Evolutionary conservation across 257 asterid genomes (phyloP), one percentile per base, ranked within the genome.

Genomic region (Agastache rugosa): DNA sequence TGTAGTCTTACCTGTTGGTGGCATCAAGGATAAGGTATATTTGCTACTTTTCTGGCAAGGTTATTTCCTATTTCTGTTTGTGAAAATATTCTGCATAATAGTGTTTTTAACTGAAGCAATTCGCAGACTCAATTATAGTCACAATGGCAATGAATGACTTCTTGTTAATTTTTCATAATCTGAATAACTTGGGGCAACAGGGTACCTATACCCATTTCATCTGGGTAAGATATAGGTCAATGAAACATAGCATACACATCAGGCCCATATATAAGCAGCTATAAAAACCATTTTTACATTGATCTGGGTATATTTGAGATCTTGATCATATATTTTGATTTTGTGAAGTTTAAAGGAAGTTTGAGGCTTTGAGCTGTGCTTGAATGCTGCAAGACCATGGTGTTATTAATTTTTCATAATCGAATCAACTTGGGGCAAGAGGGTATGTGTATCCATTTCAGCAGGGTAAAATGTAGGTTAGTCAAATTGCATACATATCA

Each of bases 1-100:
- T 70, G 81, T 89, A 78, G 97, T 95, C 80, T 91, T 95, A 84
- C 97, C 98, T 72, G 99, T 95, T 22, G 99, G 99, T 74, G 99
- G 99, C 73, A 85, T 95, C 86, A 95, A 95, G 90, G 99, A 95
- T 85, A 95, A 95, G 98, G 99, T 93, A 67, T 68, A 75, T 71
- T 73, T 74, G 77, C 81, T 60, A 50, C 44, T 76, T 54, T 65
- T 45, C 64, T 29, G 44, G 63, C 11, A 23, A 17, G 53, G 34
- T 62, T 17, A 67, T 54, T 59, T 70, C 54, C 48, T 72, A 11
- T 68, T 62, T 71, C 71, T 59, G 50, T 20, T 60, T 27, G 55
- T 64, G 75, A 35, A 62, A 20, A 54, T 61, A 66, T 63, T 69
- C 34, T 37, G 22, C 20, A 11, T 81, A 63, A 19, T 25, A 14